Evolutionary conservation across 371 early-diverging fungal species (phyloP).

Genomic region (Lichtheimia ornata): DNA sequence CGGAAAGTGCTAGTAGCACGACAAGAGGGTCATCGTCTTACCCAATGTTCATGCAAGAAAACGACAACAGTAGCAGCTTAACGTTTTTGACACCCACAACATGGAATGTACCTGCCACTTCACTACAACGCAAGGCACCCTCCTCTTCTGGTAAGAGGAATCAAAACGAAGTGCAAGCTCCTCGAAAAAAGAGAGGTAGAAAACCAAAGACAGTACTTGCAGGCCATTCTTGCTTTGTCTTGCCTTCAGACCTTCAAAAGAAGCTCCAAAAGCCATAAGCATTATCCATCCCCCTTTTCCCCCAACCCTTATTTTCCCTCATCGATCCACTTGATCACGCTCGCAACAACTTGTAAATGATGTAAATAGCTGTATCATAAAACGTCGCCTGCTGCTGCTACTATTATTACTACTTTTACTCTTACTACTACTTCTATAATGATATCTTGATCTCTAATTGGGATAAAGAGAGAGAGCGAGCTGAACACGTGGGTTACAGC

Average conservation of each 20-base stretch:
- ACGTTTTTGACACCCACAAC: constrained; percentile 50
- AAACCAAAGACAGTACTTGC: constrained; percentile 49
- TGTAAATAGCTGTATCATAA: too few species aligned
- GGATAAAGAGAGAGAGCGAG: too few species aligned
- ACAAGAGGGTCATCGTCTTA: constrained; percentile 9
- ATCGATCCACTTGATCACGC: too few species aligned
- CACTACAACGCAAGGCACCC: constrained; percentile 5
- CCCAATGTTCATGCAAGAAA: constrained; percentile 19
- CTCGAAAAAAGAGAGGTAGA: constrained; percentile 48
- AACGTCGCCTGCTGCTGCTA: too few species aligned
- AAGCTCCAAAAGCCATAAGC: constrained; percentile 1
- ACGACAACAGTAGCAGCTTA: constrained; percentile 34
- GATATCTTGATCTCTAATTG: too few species aligned
- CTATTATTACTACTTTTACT: too few species aligned
- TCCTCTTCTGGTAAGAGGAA: constrained; percentile 42
- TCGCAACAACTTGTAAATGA: too few species aligned
- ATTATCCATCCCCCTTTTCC: neutral
- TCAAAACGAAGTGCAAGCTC: constrained; percentile 38
- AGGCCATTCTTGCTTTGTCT: constrained; percentile 57
- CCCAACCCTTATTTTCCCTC: too few species aligned
- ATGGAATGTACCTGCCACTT: constrained; percentile 36
- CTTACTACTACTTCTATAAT: too few species aligned
- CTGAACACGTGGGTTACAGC: too few species aligned
- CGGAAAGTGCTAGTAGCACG: neutral
- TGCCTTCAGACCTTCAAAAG: constrained; percentile 2